Conservation (phyloP, 768 basidiomycete species). For the Coprinopsis cinerea region DNA sequence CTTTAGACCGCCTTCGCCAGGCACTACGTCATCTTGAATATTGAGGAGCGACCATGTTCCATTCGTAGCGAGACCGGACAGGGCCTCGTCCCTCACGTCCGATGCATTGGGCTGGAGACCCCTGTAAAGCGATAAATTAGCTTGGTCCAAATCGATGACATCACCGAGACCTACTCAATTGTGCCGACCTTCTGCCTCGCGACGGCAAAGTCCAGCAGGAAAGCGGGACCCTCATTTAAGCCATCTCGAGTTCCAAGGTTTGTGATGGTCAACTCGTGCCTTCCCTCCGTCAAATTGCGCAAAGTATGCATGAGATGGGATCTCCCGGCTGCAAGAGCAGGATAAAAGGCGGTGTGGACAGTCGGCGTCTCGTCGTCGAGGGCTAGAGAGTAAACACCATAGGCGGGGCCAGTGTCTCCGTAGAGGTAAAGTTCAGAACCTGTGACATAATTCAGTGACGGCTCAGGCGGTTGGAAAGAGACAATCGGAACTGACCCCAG, state of each 20-base stretch:
- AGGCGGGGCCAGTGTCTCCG: not conserved
- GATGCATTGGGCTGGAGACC: not conserved
- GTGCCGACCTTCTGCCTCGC: slow-evolving; percentile 1
- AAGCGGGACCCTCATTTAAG: not conserved
- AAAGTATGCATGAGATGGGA: not conserved
- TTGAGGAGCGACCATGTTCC: not conserved
- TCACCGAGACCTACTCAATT: not conserved
- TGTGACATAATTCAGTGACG: not conserved
- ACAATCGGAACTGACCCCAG: not conserved
- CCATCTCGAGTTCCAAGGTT: not conserved
- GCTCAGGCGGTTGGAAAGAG: not conserved
- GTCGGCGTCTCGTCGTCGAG: not conserved
- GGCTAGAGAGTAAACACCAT: not conserved
- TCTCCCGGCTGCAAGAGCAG: not conserved
- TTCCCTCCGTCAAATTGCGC: not conserved
- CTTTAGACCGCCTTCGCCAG: not conserved
- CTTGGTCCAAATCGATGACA: not conserved
- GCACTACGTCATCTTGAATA: not conserved
- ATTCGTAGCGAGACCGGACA: not conserved
- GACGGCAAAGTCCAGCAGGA: slow-evolving; percentile 1
- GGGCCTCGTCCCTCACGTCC: not conserved
- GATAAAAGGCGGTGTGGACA: not conserved
- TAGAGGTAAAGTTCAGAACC: slow-evolving; percentile 2
- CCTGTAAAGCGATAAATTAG: not conserved
- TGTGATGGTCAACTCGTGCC: slow-evolving; percentile 1